Conservation (phyloP, 306 rosid genomes). For the Casuarina cunninghamiana region DNA sequence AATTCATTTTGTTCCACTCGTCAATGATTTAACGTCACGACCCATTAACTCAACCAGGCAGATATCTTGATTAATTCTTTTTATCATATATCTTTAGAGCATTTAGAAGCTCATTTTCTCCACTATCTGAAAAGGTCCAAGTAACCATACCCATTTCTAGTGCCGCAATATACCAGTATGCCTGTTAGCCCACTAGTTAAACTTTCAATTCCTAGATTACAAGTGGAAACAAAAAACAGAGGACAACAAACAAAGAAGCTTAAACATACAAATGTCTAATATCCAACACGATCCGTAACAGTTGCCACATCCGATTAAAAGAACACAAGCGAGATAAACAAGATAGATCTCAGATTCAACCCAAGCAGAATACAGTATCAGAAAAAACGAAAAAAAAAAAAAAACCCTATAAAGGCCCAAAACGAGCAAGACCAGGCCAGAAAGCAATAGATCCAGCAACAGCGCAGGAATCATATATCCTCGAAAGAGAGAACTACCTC, state of each 20-base stretch:
- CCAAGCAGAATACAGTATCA: not conserved
- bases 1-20: not conserved
- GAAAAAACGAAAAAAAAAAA: not conserved
- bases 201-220: not conserved
- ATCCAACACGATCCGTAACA: not conserved
- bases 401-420: not conserved
- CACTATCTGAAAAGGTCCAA: not conserved
- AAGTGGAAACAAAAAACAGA: not conserved
- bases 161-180: not conserved
- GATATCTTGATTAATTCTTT: not conserved
- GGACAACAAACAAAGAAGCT: not conserved
- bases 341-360: not conserved
- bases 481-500: conserved; percentile 6
- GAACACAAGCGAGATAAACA: not conserved
- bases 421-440: not conserved
- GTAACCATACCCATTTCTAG: not conserved
- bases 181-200: not conserved
- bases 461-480: not conserved
- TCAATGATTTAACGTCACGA: not conserved
- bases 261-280: conserved; percentile 7
- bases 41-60: not conserved
- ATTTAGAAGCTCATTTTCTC: not conserved
- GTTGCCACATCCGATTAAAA: not conserved
- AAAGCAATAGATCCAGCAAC: not conserved
- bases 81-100: not conserved